Evolutionary conservation across 306 rosid species (phyloP).

Genomic region (Spatholobus suberectus): DNA sequence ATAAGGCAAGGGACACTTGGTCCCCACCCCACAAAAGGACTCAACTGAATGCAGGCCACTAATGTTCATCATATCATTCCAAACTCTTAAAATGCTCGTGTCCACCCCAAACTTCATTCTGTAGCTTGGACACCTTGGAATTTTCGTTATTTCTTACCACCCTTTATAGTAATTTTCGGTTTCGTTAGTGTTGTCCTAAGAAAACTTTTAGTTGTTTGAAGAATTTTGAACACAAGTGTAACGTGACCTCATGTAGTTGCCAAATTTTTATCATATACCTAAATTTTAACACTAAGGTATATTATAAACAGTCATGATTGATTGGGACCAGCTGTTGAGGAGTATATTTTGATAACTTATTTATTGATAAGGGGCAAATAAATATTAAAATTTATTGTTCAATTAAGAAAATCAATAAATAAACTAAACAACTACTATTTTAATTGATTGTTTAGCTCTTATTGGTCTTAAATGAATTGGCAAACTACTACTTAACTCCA

Average conservation of each 20-base stretch:
- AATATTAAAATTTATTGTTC: background rate
- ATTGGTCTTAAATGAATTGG: constrained; percentile 8
- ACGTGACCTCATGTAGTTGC: background rate
- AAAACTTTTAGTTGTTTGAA: background rate
- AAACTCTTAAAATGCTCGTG: background rate
- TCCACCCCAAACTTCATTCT: background rate
- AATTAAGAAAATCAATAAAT: background rate
- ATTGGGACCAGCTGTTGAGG: background rate
- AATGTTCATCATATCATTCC: constrained; percentile 20
- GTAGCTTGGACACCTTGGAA: background rate
- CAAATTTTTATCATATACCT: background rate
- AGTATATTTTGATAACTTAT: constrained; percentile 16
- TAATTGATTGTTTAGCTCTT: background rate
- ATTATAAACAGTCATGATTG: background rate
- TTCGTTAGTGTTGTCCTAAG: background rate
- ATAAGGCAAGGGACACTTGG: constrained; percentile 32
- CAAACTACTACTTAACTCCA: background rate
- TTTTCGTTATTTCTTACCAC: background rate
- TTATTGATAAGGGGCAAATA: background rate
- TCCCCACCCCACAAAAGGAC: constrained; percentile 5
- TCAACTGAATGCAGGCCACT: background rate
- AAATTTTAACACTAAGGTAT: background rate
- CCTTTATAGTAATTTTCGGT: background rate
- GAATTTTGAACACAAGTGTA: background rate
- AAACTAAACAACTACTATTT: constrained; percentile 3